A percentile compares a stretch with the other conserved stretches of the same genome.
These are phyloP conservation scores for Dunaliella primolecta DNA, from an alignment of 139 green algal genomes.

Conservation along the genomic window DNA sequence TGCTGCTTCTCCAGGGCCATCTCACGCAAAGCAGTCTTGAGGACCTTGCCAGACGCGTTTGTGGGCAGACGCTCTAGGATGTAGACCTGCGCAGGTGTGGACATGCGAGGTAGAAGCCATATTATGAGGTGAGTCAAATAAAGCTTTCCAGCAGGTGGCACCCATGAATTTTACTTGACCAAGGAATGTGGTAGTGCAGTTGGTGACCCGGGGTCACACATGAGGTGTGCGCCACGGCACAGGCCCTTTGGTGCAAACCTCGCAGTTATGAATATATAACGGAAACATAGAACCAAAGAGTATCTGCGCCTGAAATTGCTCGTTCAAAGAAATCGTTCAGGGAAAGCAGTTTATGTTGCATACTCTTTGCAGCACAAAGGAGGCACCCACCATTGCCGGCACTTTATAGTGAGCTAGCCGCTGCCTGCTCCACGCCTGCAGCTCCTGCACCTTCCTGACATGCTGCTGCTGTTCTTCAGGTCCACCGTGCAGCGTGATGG, in stretches of 20 bases:
- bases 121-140: neutral
- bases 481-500: conserved; percentile 28
- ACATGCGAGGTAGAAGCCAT: neutral
- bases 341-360: too few relatives aligned
- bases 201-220: too few relatives aligned
- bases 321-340: too few relatives aligned
- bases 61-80: conserved; percentile 67
- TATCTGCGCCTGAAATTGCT: too few relatives aligned
- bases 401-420: conserved; percentile 81
- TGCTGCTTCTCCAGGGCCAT: neutral
- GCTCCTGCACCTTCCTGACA: conserved; percentile 15
- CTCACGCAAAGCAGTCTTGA: conserved; percentile 68
- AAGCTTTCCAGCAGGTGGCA: neutral
- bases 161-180: too few relatives aligned
- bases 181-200: too few relatives aligned
- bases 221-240: too few relatives aligned
- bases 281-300: too few relatives aligned
- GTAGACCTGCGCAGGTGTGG: conserved; percentile 35
- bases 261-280: too few relatives aligned
- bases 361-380: too few relatives aligned
- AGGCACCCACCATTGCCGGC: neutral
- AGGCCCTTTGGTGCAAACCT: too few relatives aligned
- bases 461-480: neutral
- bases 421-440: conserved; percentile 67
- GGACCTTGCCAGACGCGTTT: conserved; percentile 81